Evolutionary conservation across 2,329 filamentous ascomycete species (phyloP).

Genomic region (Trematosphaeria pertusa): DNA sequence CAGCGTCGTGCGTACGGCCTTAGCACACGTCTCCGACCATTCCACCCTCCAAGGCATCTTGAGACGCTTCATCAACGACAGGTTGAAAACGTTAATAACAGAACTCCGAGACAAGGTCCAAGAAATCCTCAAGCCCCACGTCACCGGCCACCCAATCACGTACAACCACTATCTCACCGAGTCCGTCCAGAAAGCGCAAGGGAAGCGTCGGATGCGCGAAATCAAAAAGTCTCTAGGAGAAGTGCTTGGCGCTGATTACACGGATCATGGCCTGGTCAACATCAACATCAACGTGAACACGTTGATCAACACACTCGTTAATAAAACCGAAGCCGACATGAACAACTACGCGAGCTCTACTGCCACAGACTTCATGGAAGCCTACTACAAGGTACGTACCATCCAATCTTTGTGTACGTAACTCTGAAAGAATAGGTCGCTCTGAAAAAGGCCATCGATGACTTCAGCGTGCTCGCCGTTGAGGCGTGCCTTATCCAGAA

Average conservation of each 20-base stretch:
- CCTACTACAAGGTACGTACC: conserved; percentile 32
- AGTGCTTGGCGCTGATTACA: conserved; percentile 14
- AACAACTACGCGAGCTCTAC: conserved; percentile 35
- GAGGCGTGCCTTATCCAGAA: conserved; percentile 42
- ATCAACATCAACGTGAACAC: conserved; percentile 11
- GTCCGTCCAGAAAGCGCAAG: conserved; percentile 41
- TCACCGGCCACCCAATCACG: conserved; percentile 34
- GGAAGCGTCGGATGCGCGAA: conserved; percentile 14
- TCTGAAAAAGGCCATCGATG: conserved; percentile 50
- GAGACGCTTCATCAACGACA: conserved; percentile 5
- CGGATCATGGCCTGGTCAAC: not conserved
- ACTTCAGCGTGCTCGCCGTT: conserved; percentile 48
- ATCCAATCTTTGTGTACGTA: not conserved
- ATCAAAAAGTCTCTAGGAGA: conserved; percentile 21
- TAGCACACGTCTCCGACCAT: conserved; percentile 14
- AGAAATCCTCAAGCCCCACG: conserved; percentile 24
- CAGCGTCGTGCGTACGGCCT: not conserved
- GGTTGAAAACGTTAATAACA: conserved; percentile 9
- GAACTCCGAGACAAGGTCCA: conserved; percentile 15
- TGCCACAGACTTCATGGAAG: conserved; percentile 40
- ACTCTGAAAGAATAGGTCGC: conserved; percentile 43
- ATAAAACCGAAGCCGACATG: conserved; percentile 34
- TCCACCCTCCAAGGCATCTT: conserved; percentile 7
- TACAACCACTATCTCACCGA: conserved; percentile 50
- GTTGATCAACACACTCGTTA: conserved; percentile 18